phyloP scores from a whole-genome alignment of 495 filamentous ascomycete species.

The Umbilicaria muhlenbergii region DNA sequence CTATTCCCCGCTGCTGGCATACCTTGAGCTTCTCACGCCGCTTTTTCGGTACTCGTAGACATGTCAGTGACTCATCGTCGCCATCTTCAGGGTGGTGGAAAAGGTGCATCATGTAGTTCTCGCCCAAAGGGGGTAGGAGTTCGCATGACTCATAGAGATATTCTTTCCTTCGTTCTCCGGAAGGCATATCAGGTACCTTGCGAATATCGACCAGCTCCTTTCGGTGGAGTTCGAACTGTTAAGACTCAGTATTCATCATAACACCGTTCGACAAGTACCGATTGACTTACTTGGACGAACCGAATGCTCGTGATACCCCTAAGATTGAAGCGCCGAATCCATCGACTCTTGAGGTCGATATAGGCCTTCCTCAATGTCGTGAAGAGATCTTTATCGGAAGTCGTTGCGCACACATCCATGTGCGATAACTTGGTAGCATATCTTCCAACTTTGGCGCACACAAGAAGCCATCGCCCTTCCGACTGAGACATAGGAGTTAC shows the following conservation, averaged over 20 bases:
- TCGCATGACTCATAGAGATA: conserved; percentile 20
- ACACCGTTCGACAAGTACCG: too few relatives aligned
- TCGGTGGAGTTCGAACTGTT: conserved; percentile 22
- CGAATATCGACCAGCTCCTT: conserved; percentile 24
- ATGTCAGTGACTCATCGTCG: not conserved
- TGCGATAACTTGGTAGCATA: conserved; percentile 3
- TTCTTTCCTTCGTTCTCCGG: conserved; percentile 8
- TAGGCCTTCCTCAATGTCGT: conserved; percentile 1
- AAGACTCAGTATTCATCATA: not conserved
- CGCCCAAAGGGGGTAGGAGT: conserved; percentile 22
- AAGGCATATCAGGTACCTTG: conserved; percentile 20
- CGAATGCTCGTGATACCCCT: conserved; percentile 19
- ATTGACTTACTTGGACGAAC: conserved; percentile 15
- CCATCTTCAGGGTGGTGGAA: conserved; percentile 22
- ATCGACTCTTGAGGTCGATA: not conserved
- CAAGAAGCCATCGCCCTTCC: conserved; percentile 7
- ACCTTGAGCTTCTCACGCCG: conserved; percentile 7
- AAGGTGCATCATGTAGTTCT: conserved; percentile 20
- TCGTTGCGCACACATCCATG: conserved; percentile 2
- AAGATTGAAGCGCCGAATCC: conserved; percentile 6
- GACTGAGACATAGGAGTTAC: not conserved
- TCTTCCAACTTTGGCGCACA: not conserved
- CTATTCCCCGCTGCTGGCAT: conserved; percentile 4
- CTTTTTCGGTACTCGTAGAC: conserved; percentile 13
- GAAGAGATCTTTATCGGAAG: conserved; percentile 4